Base-by-base conservation (phyloP, 139 green algal species). In the Cymbomonas tetramitiformis region DNA sequence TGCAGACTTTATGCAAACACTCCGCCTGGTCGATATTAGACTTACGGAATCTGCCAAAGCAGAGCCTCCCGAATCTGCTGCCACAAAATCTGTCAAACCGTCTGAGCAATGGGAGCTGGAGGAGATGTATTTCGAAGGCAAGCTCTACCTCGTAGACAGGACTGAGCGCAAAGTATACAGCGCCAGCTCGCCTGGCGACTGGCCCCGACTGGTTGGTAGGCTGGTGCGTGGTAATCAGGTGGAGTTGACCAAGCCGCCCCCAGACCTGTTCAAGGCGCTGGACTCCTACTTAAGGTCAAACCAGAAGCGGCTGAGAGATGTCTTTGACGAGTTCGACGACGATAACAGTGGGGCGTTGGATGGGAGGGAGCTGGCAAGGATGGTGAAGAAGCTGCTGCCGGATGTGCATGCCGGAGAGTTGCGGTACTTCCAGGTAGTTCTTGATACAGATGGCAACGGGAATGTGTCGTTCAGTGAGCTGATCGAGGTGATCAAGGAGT, bases 391-490 rank as follows among this genome's bases (percentile, higher is more conserved):
- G 8, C 34, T 77, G 5, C 72, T 64, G 52, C 64, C 64, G 0
- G 40, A 43, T 12, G 54, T 56, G 28, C 69, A 64, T 0, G 54
- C 50, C 24, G 54, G 46, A 7, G 56, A 73, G 49, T 48, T 67
- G 29, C 41, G 48, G 8, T 70, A 62, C n/a, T 50, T 48, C 21
- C 62, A 71, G 62, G 51, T 58, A 0, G 58, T 76, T 40, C 51
- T 76, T 33, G 68, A 76, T 54, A 49, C 65, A 39, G 58, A 71
- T 41, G 62, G 57, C 7, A 54, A 69, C 30, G 62, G 62, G 46
- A 18, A 40, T 8, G 57, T 71, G 30, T 33, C 28, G 2, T 71
- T 63, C 19, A 46, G 63, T 12, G 68, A 76, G 58, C 56, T 76
- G 46, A 57, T 71, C 33, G 44, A 2, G 8, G 56, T 56, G 25